A percentile compares a stretch with the other conserved stretches of the same genome.
Evolutionary conservation across 2,329 filamentous ascomycete species (phyloP).

Genomic region (Atkinsonella texensis): DNA sequence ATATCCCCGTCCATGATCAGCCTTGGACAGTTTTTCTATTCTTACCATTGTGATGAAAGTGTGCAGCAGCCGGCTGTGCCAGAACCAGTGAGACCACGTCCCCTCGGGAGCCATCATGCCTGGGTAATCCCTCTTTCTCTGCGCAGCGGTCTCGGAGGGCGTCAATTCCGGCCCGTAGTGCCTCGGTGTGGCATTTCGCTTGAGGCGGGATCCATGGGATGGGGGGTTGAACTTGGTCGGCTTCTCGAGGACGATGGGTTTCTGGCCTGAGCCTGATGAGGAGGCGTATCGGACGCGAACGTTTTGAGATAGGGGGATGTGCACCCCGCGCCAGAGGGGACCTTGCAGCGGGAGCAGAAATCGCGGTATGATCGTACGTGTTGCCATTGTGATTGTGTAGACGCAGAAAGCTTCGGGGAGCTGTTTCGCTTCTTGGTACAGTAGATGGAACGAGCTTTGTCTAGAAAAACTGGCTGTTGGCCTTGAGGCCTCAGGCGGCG

Average conservation of each 20-base stretch:
- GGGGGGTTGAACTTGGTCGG: conserved; percentile 85
- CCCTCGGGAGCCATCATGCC: conserved; percentile 79
- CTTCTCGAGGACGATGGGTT: conserved; percentile 67
- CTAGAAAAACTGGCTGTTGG: not conserved
- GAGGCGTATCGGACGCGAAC: conserved; percentile 24
- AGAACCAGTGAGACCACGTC: conserved; percentile 73
- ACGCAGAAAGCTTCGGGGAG: not conserved
- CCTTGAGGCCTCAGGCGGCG: conserved; percentile 6
- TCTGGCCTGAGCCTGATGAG: conserved; percentile 22
- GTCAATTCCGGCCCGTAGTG: conserved; percentile 66
- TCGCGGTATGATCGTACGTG: conserved; percentile 45
- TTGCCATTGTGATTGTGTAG: conserved; percentile 25
- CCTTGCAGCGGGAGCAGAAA: conserved; percentile 56
- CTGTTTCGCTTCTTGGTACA: no score
- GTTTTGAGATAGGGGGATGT: conserved; percentile 23
- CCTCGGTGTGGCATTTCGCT: conserved; percentile 40
- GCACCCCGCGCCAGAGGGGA: conserved; percentile 38
- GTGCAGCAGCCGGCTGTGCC: conserved; percentile 67
- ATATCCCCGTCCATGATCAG: no score
- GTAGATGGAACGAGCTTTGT: not conserved
- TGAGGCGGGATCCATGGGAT: conserved; percentile 66
- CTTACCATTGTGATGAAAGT: conserved; percentile 72
- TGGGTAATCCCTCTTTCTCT: conserved; percentile 65
- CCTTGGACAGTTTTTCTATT: no score
- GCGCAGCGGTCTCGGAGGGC: conserved; percentile 51